Base-by-base conservation (phyloP, 2,329 filamentous ascomycete species). In the Myriosclerotinia curreyana region DNA sequence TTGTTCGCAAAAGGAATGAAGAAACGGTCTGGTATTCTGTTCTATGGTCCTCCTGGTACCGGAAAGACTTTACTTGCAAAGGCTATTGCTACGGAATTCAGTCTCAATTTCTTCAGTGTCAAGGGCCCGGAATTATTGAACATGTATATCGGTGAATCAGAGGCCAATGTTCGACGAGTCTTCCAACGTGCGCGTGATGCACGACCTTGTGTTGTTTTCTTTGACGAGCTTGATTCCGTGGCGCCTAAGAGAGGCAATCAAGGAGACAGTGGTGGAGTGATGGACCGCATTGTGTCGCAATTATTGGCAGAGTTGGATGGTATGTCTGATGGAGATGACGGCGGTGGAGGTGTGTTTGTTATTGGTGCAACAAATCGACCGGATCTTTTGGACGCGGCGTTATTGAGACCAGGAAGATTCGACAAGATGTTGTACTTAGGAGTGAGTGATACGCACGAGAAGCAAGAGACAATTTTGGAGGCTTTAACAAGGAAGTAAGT, bases 401-500 rank as follows among this genome's bases (percentile, higher is more conserved):
- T 99, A 65, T 80, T 98, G 52, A 86, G 94, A 62, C 95, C 94
- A 1, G 94, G 94, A 2, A 83, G 94, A 66, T 98, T 99, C 76
- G 95, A 99, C 75, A 98, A 98, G 81, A 96, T 98, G 93, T 84
- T 99, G 38, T 99, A 98, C 74, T 82, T 99, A 15, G 95, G 95
- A 44, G 92, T 99, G 11, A 96, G 92, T 9, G 95, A 99, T 76
- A 97, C 93, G 5, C 94, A 98, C 72, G 91, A 96, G 22, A 98
- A 98, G 80, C 95, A 99, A 78, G 85, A 91, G 67, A 97, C 88
- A 28, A 98, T 99, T 68, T 79, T 99, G 74, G 92, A 98, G 76
- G 95, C 95, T 1, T 79, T 99, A 74, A 98, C 95, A 1, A 84
- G 95, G 73, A 99, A 98, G 90, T 93, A 82, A 72, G 88, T 48